Conservation (phyloP, 2,329 filamentous ascomycete genomes). For the Cercospora zeina region DNA sequence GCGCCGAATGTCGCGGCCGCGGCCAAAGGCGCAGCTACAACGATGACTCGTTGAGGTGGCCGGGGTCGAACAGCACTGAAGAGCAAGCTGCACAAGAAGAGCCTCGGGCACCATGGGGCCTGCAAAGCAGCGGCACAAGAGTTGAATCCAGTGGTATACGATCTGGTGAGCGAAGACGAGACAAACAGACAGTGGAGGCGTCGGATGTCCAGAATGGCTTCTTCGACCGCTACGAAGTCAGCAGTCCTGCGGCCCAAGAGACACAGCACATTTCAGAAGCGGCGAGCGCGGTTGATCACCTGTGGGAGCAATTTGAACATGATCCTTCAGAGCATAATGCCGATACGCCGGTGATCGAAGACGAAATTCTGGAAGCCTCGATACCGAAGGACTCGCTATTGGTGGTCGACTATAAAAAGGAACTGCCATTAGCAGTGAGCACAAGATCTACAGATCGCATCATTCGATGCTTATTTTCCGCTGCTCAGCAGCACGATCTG, state of each 20-base stretch:
- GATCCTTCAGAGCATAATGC: constrained; percentile 4
- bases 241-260: background rate
- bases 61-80: background rate
- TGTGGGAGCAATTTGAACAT: constrained; percentile 29
- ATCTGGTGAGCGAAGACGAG: background rate
- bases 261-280: background rate
- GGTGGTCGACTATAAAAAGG: constrained; percentile 31
- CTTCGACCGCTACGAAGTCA: constrained; percentile 12
- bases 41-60: constrained; percentile 21
- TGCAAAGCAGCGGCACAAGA: background rate
- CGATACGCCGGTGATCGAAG: background rate
- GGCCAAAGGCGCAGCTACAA: constrained; percentile 27
- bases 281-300: background rate
- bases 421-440: constrained; percentile 30
- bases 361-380: constrained; percentile 5
- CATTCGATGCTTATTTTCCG: constrained; percentile 34
- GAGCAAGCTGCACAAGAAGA: constrained; percentile 8
- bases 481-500: constrained; percentile 30
- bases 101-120: background rate
- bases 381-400: constrained; percentile 24
- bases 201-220: background rate
- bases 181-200: background rate
- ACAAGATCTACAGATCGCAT: constrained; percentile 30
- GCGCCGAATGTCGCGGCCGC: constrained; percentile 24
- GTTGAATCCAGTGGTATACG: background rate